Conservation (phyloP, 2,329 filamentous ascomycete genomes). For the Setomelanomma holmii region DNA sequence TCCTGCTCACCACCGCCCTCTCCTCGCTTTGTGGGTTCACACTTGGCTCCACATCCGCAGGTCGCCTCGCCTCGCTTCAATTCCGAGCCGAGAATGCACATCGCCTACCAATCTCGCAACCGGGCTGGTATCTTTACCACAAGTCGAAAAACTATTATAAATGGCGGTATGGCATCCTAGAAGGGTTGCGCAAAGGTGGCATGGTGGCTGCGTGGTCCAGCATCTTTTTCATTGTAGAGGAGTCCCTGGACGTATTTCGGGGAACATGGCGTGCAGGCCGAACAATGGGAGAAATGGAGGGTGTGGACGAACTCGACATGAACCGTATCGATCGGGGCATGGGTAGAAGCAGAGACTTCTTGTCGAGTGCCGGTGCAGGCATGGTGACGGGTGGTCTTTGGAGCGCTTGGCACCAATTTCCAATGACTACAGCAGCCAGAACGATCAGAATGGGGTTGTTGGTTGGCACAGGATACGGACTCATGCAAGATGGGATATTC, state of each 20-base stretch:
- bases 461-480: conserved; percentile 80
- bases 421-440: conserved; percentile 64
- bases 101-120: conserved; percentile 80
- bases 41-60: conserved; percentile 76
- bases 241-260: conserved; percentile 76
- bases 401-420: conserved; percentile 84
- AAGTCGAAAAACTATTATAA: conserved; percentile 96
- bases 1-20: conserved; percentile 68
- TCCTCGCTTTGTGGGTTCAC: conserved; percentile 73
- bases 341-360: conserved; percentile 66
- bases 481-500: conserved; percentile 78
- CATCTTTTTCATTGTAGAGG: conserved; percentile 82
- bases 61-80: conserved; percentile 75
- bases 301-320: conserved; percentile 44
- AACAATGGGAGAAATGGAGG: conserved; percentile 45
- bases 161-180: conserved; percentile 76
- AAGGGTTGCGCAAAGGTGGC: conserved; percentile 77
- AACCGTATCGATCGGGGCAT: conserved; percentile 33
- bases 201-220: conserved; percentile 75
- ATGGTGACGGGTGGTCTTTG: conserved; percentile 85
- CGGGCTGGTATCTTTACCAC: conserved; percentile 98
- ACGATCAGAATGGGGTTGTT: conserved; percentile 82
- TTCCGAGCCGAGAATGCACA: conserved; percentile 98
- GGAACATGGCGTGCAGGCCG: conserved; percentile 55
- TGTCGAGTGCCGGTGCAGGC: conserved; percentile 83